A percentile compares a stretch with the other conserved stretches of the same genome.
Evolutionary conservation across 805 yeast species (phyloP).

Genomic region (Millerozyma miso): DNA sequence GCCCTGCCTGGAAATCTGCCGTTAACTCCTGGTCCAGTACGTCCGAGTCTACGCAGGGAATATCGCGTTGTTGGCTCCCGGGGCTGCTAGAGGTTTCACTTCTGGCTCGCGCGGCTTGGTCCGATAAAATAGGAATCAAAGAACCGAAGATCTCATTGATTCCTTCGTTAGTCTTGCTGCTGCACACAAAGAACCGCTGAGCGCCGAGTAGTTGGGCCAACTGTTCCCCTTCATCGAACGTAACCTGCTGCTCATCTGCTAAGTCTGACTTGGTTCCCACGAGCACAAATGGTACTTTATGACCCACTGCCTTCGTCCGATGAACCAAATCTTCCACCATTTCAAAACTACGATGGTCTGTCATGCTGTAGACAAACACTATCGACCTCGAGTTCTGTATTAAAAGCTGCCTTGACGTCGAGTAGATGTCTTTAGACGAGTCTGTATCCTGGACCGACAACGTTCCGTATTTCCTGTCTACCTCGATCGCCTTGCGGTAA

Average conservation of each 20-base stretch:
- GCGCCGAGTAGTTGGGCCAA: conserved; percentile 26
- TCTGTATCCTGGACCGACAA: conserved; percentile 31
- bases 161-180: conserved; percentile 15
- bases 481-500: conserved; percentile 11
- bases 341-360: conserved; percentile 22
- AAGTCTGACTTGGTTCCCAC: conserved; percentile 29
- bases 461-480: conserved; percentile 16
- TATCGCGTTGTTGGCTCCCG: no score
- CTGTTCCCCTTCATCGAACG: conserved; percentile 23
- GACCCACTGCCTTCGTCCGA: conserved; percentile 15
- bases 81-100: no score
- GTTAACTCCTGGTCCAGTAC: no score
- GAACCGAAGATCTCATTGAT: conserved; percentile 28
- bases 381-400: conserved; percentile 26
- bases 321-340: conserved; percentile 25
- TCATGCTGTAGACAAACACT: conserved; percentile 28
- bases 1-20: no score
- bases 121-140: conserved; percentile 6
- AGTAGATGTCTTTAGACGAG: conserved; percentile 21
- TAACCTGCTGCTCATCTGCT: conserved; percentile 23
- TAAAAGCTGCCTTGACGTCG: conserved; percentile 22
- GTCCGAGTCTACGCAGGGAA: no score
- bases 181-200: conserved; percentile 24
- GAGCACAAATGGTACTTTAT: conserved; percentile 26
- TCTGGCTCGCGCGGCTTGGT: no score